These are phyloP conservation scores for Inonotus hispidus DNA, from an alignment of 1,284 basidiomycete species.

Conservation along the genomic window DNA sequence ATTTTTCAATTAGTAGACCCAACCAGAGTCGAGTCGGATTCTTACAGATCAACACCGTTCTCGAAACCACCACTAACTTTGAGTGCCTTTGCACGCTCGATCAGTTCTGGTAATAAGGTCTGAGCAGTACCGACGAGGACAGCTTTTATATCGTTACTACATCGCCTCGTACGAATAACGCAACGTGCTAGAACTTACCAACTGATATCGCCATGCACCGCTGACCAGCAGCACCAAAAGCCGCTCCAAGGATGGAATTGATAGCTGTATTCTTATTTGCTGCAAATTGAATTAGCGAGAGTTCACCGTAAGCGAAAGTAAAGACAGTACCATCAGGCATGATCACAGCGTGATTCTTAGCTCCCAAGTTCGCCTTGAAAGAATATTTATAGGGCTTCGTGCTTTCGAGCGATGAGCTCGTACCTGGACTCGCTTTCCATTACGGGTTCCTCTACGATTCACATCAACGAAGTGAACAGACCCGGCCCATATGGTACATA, in stretches of 20 bases:
- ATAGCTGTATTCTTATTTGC: constrained; percentile 93
- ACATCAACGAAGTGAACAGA: constrained; percentile 11
- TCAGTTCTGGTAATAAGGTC: constrained; percentile 82
- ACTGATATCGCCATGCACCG: constrained; percentile 95
- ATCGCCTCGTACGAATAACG: background rate
- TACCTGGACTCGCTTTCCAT: constrained; percentile 90
- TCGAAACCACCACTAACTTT: constrained; percentile 92
- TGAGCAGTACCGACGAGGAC: constrained; percentile 83
- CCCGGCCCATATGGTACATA: constrained; percentile 26
- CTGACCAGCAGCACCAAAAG: constrained; percentile 97
- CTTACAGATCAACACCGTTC: constrained; percentile 78
- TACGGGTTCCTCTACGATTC: constrained; percentile 59
- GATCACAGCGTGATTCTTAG: constrained; percentile 94
- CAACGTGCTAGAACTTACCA: constrained; percentile 39
- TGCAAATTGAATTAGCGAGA: constrained; percentile 28
- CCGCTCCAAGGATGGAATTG: constrained; percentile 92
- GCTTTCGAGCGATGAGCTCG: constrained; percentile 8
- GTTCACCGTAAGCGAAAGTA: background rate
- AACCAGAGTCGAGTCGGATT: constrained; percentile 18
- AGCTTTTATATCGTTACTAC: constrained; percentile 33
- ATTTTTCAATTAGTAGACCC: constrained; percentile 5
- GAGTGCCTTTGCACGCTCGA: constrained; percentile 78
- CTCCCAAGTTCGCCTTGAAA: constrained; percentile 81
- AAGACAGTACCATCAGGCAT: constrained; percentile 81
- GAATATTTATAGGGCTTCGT: background rate